phyloP scores from a whole-genome alignment of 148 eudicot species.

The Chenopodium album region DNA sequence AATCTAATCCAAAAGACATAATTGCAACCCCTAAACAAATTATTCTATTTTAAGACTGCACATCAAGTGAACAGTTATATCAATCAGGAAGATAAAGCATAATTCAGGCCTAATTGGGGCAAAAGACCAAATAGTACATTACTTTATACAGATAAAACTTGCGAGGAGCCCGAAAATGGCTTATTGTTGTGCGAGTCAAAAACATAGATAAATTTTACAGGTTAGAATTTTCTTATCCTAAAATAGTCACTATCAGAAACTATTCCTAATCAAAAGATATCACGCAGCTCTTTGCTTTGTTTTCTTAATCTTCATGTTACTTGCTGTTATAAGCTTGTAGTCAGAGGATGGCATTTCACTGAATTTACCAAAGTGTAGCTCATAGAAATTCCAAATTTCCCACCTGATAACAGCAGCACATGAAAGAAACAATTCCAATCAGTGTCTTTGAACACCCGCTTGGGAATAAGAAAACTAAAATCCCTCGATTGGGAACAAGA shows the following conservation, averaged over 20 bases:
- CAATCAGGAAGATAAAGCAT: too few species aligned
- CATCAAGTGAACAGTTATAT: too few species aligned
- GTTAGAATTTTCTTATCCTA: too few species aligned
- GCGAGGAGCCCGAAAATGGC: too few species aligned
- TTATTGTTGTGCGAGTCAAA: too few species aligned
- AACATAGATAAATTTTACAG: too few species aligned
- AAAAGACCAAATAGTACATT: too few species aligned
- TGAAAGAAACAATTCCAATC: background rate
- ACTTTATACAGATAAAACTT: too few species aligned
- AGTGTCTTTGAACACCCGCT: background rate
- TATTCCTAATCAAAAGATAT: background rate
- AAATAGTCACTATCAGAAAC: background rate
- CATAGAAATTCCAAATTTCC: constrained; percentile 79
- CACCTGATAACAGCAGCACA: constrained; percentile 42
- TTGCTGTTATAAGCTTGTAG: constrained; percentile 70
- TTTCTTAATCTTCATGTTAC: constrained; percentile 51
- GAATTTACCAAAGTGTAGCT: constrained; percentile 51
- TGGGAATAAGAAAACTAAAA: background rate
- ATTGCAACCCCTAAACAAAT: too few species aligned
- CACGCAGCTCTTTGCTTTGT: background rate
- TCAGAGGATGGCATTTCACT: constrained; percentile 48
- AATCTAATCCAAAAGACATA: too few species aligned
- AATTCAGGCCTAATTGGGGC: too few species aligned
- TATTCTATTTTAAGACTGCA: too few species aligned
- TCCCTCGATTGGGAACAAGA: background rate